These are phyloP conservation scores for Aspergillus sparsus DNA, from an alignment of 495 filamentous ascomycete species.

Conservation along the genomic window DNA sequence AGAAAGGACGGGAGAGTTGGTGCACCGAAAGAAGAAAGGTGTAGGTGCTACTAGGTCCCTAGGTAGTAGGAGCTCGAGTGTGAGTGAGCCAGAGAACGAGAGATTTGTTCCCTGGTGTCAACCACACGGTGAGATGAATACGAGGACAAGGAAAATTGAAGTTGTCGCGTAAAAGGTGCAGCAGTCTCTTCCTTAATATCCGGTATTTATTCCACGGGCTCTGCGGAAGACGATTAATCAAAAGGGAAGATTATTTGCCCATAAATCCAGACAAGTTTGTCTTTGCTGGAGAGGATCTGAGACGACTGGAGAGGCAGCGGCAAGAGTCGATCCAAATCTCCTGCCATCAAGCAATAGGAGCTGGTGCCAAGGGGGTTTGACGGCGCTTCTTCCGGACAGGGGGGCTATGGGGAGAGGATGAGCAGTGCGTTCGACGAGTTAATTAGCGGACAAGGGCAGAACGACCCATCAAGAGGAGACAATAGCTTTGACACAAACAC, in stretches of 20 bases:
- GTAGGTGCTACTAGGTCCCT: not conserved
- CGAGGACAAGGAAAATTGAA: not conserved
- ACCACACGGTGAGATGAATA: not conserved
- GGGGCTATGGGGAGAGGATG: slow-evolving; percentile 19
- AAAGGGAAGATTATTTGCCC: slow-evolving; percentile 11
- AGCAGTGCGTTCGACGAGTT: slow-evolving; percentile 21
- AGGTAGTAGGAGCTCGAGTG: no score
- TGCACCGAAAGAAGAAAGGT: not conserved
- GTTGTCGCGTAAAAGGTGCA: not conserved
- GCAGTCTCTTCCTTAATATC: not conserved
- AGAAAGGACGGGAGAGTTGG: not conserved
- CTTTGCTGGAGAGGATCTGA: slow-evolving; percentile 12
- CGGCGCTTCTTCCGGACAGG: slow-evolving; percentile 24
- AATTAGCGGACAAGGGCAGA: slow-evolving; percentile 42
- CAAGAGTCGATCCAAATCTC: slow-evolving; percentile 40
- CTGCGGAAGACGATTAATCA: slow-evolving; percentile 13
- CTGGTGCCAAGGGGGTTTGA: slow-evolving; percentile 29
- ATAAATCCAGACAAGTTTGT: slow-evolving; percentile 19
- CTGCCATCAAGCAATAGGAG: slow-evolving; percentile 38
- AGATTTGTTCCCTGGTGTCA: not conserved
- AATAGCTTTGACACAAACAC: slow-evolving; percentile 31
- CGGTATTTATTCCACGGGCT: slow-evolving; percentile 6
- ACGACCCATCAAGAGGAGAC: slow-evolving; percentile 24
- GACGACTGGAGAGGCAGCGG: slow-evolving; percentile 25
- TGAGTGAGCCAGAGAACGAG: not conserved